These are phyloP conservation scores for Microbotryum lychnidis-dioicae DNA, from an alignment of 1,284 basidiomycete species.

Conservation along the genomic window DNA sequence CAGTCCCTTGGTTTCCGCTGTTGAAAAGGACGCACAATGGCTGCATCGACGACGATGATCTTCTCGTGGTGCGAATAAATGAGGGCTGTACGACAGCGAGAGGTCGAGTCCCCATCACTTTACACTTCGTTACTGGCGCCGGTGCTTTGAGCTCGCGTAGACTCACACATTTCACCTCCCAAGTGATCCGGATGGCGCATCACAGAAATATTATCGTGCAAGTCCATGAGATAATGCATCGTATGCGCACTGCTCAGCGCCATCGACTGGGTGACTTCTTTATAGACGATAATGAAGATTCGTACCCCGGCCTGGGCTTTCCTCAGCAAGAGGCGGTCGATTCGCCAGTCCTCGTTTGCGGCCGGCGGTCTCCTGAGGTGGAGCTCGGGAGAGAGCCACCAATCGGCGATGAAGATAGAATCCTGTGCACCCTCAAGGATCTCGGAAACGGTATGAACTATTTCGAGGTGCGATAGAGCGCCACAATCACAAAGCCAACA, in stretches of 20 bases:
- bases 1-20: no score
- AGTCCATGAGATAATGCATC: slow-evolving; percentile 61
- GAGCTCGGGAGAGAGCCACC: slow-evolving; percentile 73
- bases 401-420: slow-evolving; percentile 37
- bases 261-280: slow-evolving; percentile 88
- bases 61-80: slow-evolving; percentile 73
- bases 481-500: not conserved
- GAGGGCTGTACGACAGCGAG: not conserved
- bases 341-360: slow-evolving; percentile 60
- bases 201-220: slow-evolving; percentile 76
- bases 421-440: slow-evolving; percentile 56
- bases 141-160: slow-evolving; percentile 43
- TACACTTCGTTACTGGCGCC: not conserved
- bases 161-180: slow-evolving; percentile 55
- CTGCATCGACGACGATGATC: not conserved
- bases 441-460: slow-evolving; percentile 66
- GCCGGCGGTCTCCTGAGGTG: slow-evolving; percentile 84
- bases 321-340: slow-evolving; percentile 70
- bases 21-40: not conserved
- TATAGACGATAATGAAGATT: slow-evolving; percentile 61
- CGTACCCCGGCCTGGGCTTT: slow-evolving; percentile 87
- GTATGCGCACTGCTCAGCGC: slow-evolving; percentile 48
- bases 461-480: not conserved
- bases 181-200: slow-evolving; percentile 58
- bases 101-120: not conserved